Evolutionary conservation across 2,329 filamentous ascomycete genomes (phyloP).

Genomic region (Tolypocladium cylindrosporum): DNA sequence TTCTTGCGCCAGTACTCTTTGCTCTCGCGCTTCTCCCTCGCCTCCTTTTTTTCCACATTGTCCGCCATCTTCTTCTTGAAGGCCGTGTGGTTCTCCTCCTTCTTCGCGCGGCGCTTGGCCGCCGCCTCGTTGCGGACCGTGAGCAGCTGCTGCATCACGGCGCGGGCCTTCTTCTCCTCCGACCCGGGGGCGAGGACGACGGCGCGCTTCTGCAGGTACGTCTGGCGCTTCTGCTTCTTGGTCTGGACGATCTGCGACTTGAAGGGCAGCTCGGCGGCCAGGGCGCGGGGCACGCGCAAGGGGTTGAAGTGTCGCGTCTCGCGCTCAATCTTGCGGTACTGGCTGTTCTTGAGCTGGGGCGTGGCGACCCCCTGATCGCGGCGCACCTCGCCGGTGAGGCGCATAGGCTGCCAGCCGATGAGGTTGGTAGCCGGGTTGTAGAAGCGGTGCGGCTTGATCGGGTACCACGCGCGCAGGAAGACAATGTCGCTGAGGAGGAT

Average conservation of each 20-base stretch:
- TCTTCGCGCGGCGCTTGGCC: slow-evolving; percentile 71
- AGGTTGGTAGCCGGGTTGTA: slow-evolving; percentile 96
- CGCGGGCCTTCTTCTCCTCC: slow-evolving; percentile 82
- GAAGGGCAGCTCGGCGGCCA: slow-evolving; percentile 81
- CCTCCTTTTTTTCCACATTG: slow-evolving; percentile 73
- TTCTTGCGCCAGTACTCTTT: slow-evolving; percentile 90
- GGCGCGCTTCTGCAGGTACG: slow-evolving; percentile 91
- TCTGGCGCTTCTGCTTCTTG: slow-evolving; percentile 68
- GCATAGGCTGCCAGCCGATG: slow-evolving; percentile 88
- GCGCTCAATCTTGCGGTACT: slow-evolving; percentile 64
- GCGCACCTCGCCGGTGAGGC: slow-evolving; percentile 84
- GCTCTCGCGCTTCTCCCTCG: slow-evolving; percentile 80
- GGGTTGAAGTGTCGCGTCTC: slow-evolving; percentile 68
- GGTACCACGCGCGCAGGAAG: slow-evolving; percentile 94
- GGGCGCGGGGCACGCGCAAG: slow-evolving; percentile 64
- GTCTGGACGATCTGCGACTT: slow-evolving; percentile 81
- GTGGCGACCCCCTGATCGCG: slow-evolving; percentile 64
- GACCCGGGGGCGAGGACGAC: slow-evolving; percentile 70
- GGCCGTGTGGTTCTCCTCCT: slow-evolving; percentile 74
- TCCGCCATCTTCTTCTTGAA: slow-evolving; percentile 79
- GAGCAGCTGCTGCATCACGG: slow-evolving; percentile 86
- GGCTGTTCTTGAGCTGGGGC: slow-evolving; percentile 72
- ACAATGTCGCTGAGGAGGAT: slow-evolving; percentile 94
- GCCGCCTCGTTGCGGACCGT: slow-evolving; percentile 85
- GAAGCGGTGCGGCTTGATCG: slow-evolving; percentile 88